Evolutionary conservation across 2,329 filamentous ascomycete species (phyloP), one percentile per base, ranked within the genome.

Genomic region (Xylariaceae sp.): DNA sequence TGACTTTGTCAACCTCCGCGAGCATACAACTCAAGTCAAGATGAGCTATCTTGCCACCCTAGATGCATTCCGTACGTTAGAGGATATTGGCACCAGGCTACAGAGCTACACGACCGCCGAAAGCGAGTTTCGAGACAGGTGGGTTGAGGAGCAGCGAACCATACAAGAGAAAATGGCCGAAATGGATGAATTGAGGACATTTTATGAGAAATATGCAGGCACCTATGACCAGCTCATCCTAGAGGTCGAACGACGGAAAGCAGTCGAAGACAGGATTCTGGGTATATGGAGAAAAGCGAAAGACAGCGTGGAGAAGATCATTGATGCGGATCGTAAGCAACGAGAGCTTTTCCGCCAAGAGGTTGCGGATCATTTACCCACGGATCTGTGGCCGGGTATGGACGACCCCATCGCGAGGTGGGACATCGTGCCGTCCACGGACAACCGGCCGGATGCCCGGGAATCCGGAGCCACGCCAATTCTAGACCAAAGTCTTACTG

Each of bases 201-300:
- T 96, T 63, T 97, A 96, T 70, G 87, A 92, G 56, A 85, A 87
- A 16, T 99, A 97, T 65, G 79, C 88, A 18, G 80, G 84, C 49
- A 89, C 91, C 0, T 97, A 99, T 66, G 87, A 90, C 61, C 85
- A 86, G 18, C 75, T 99, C 12, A 80, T 96, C 21, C 79, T 95
- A 1, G 94, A 99, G 69, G 86, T 91, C 5, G 86, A 87, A 49
- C 79, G 94, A 21, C 80, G 94, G 9, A 83, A 83, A 55, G 76
- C 80, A 13, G 83, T 89, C 34, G 88, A 94, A 64, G 83, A 86
- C 30, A 85, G 87, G 58, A 86, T 95, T 49, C 80, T 85, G 61
- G 79, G 77, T 41, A 83, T 95, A 22, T 87, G 91, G 65, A 82
- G 81, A 56, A 91, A 92, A 63, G 89, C 92, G 1, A 84, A 85